Evolutionary conservation across 192 early-diverging fungal genomes (phyloP).

Genomic region (Backusella westeae): DNA sequence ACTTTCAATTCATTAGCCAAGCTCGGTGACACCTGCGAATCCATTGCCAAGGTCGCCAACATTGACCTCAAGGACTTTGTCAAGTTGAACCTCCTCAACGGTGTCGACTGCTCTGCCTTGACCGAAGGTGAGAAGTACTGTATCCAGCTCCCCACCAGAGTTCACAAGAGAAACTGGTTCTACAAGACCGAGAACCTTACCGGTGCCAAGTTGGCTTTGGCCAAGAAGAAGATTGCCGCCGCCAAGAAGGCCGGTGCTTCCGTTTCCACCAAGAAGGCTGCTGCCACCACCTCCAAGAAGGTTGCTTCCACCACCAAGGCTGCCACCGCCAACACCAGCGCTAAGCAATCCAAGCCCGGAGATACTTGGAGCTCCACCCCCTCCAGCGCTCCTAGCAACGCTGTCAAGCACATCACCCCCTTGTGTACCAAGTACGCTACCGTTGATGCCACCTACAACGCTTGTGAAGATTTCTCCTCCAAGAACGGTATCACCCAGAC

Average conservation of each 20-base stretch:
- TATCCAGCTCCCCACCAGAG: slow-evolving; percentile 2
- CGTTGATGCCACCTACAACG: slow-evolving; percentile 6
- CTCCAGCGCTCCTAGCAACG: slow-evolving; percentile 19
- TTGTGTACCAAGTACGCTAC: slow-evolving; percentile 28
- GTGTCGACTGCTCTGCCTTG: slow-evolving; percentile 12
- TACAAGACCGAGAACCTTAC: not conserved
- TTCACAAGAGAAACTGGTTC: slow-evolving; percentile 13
- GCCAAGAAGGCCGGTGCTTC: not conserved
- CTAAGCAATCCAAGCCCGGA: slow-evolving; percentile 11
- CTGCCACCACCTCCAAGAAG: slow-evolving; percentile 12
- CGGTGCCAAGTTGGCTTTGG: slow-evolving; percentile 10
- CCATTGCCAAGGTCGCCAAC: not conserved
- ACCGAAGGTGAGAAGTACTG: slow-evolving; percentile 18
- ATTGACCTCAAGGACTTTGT: slow-evolving; percentile 3
- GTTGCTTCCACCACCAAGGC: slow-evolving; percentile 3
- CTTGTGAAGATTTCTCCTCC: slow-evolving; percentile 16
- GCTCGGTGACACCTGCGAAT: slow-evolving; percentile 7
- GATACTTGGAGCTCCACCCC: slow-evolving; percentile 12
- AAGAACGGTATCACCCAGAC: slow-evolving; percentile 14
- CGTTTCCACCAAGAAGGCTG: not conserved
- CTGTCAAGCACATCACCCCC: slow-evolving; percentile 21
- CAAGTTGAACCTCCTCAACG: slow-evolving; percentile 8
- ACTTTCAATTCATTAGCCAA: not conserved
- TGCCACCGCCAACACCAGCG: not conserved
- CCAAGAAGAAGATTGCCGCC: slow-evolving; percentile 15